These are phyloP conservation scores for Pestalotiopsis fici DNA, from an alignment of 2,329 filamentous ascomycete species.

Conservation along the genomic window DNA sequence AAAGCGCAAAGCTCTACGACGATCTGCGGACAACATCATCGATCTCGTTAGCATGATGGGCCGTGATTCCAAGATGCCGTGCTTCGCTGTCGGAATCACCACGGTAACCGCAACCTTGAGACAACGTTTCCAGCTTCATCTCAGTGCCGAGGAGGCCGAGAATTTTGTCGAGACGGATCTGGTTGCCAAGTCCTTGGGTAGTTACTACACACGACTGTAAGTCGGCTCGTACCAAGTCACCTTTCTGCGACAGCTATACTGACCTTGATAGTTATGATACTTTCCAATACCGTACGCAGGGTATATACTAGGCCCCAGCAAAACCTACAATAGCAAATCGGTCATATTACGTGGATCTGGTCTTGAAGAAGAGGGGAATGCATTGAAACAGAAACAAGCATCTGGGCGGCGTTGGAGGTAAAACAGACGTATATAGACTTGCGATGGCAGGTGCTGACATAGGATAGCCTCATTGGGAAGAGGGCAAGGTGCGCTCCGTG, in stretches of 20 bases:
- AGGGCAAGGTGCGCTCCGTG: constrained; percentile 6
- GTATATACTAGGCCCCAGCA: constrained; percentile 67
- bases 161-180: constrained; percentile 79
- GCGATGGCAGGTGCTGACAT: constrained; percentile 13
- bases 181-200: constrained; percentile 78
- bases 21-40: constrained; percentile 78
- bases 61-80: constrained; percentile 80
- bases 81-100: constrained; percentile 73
- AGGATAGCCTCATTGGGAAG: constrained; percentile 21
- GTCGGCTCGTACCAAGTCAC: constrained; percentile 28
- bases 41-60: constrained; percentile 86
- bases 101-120: constrained; percentile 70
- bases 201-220: constrained; percentile 84
- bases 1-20: constrained; percentile 60
- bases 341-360: constrained; percentile 3
- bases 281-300: constrained; percentile 86
- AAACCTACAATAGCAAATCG: constrained; percentile 8
- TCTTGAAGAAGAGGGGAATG: neutral
- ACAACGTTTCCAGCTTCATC: constrained; percentile 78
- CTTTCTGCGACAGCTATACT: neutral
- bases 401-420: constrained; percentile 32
- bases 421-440: constrained; percentile 20
- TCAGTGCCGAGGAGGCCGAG: constrained; percentile 81
- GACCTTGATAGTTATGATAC: constrained; percentile 68
- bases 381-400: constrained; percentile 18